phyloP scores from a whole-genome alignment of 768 basidiomycete species.

The Mycena vulgaris region DNA sequence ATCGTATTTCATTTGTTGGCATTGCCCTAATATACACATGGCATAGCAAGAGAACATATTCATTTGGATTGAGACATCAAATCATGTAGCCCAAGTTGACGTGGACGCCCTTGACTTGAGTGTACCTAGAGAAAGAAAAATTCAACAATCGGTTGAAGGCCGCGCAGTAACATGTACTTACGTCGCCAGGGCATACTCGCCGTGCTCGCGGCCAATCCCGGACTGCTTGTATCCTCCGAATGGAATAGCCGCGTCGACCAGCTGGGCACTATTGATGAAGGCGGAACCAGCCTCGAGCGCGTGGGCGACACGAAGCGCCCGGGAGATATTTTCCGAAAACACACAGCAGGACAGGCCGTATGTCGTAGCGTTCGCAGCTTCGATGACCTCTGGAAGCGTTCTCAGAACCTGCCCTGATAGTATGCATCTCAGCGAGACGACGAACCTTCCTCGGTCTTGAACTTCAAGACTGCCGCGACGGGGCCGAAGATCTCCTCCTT shows the following conservation, averaged over 20 bases:
- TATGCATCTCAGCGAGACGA: slow-evolving; percentile 6
- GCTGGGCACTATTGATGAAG: slow-evolving; percentile 67
- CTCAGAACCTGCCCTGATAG: too few relatives aligned
- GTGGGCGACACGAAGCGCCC: slow-evolving; percentile 82
- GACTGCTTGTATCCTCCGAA: slow-evolving; percentile 92
- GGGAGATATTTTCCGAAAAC: slow-evolving; percentile 84
- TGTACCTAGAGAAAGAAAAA: slow-evolving; percentile 60
- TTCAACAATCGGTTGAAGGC: background rate
- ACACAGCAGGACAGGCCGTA: slow-evolving; percentile 93
- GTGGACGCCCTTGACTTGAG: slow-evolving; percentile 79
- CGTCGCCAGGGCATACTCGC: slow-evolving; percentile 81
- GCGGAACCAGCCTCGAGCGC: slow-evolving; percentile 76
- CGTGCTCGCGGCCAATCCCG: slow-evolving; percentile 86
- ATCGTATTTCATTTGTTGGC: too few relatives aligned
- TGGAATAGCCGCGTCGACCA: slow-evolving; percentile 71
- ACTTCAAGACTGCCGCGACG: slow-evolving; percentile 78
- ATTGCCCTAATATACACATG: too few relatives aligned
- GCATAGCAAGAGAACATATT: too few relatives aligned
- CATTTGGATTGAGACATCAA: too few relatives aligned
- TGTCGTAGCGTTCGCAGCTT: slow-evolving; percentile 86
- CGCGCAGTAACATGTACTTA: slow-evolving; percentile 47
- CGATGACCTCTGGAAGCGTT: slow-evolving; percentile 69
- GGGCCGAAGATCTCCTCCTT: slow-evolving; percentile 83
- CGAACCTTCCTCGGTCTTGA: slow-evolving; percentile 67
- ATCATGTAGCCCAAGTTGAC: slow-evolving; percentile 63